Percentiles rank a stretch among this genome's conserved stretches.
Evolutionary conservation across 257 asterid genomes (phyloP).

Genomic region (Nicotiana benthamiana): DNA sequence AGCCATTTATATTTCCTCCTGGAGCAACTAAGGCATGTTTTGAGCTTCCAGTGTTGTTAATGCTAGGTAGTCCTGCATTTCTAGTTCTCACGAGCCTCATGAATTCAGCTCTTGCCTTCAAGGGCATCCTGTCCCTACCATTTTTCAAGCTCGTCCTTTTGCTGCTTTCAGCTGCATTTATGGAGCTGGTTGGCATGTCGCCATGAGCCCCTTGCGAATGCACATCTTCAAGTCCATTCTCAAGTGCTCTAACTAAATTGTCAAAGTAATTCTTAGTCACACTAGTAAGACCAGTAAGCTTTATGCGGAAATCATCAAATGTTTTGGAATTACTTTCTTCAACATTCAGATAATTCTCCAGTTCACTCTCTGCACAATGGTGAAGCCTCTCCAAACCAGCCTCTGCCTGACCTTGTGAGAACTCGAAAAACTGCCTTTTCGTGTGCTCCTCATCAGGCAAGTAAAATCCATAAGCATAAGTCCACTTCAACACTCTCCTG

Average conservation of each 20-base stretch:
- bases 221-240: constrained; percentile 14
- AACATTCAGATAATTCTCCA: constrained; percentile 9
- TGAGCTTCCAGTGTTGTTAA: background rate
- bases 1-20: background rate
- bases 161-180: constrained; percentile 1
- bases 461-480: constrained; percentile 15
- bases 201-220: background rate
- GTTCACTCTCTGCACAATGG: constrained; percentile 13
- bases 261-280: constrained; percentile 13
- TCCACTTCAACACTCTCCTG: constrained; percentile 12
- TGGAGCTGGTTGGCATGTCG: background rate
- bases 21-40: background rate
- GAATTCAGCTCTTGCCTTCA: background rate
- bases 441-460: constrained; percentile 10
- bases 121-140: background rate
- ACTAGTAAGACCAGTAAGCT: constrained; percentile 6
- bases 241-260: constrained; percentile 13
- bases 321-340: constrained; percentile 10
- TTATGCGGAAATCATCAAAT: constrained; percentile 11
- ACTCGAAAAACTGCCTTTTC: constrained; percentile 9
- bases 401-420: constrained; percentile 8
- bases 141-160: background rate
- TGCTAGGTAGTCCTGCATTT: background rate
- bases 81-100: background rate
- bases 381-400: constrained; percentile 15